These are phyloP conservation scores for Cytospora piceicola DNA, from an alignment of 2,329 filamentous ascomycete species.

Conservation along the genomic window DNA sequence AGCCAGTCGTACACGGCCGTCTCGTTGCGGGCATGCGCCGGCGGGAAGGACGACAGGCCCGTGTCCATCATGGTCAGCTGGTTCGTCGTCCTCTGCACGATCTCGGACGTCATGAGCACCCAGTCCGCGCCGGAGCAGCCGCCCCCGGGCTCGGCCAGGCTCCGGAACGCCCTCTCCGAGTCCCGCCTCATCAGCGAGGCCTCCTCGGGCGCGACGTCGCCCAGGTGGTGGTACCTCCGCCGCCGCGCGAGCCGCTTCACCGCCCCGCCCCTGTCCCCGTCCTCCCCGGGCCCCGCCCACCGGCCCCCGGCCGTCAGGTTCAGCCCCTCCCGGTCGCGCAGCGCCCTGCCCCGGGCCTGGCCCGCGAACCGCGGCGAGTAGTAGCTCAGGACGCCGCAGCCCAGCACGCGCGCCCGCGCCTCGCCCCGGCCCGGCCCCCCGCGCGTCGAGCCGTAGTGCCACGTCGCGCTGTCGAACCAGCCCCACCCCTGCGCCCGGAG, in stretches of 20 bases:
- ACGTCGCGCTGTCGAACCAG: conserved; percentile 50
- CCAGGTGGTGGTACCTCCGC: conserved; percentile 44
- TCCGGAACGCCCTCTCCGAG: conserved; percentile 39
- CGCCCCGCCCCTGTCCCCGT: conserved; percentile 36
- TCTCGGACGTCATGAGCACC: conserved; percentile 45
- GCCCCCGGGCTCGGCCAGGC: conserved; percentile 33
- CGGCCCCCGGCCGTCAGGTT: conserved; percentile 48
- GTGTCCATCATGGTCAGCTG: conserved; percentile 41
- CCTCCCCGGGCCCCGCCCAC: conserved; percentile 40
- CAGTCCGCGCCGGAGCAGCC: conserved; percentile 50
- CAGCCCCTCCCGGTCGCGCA: conserved; percentile 41
- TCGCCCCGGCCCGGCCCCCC: conserved; percentile 47
- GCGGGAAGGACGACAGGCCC: conserved; percentile 34
- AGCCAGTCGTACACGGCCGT: conserved; percentile 40
- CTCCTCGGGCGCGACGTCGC: conserved; percentile 38
- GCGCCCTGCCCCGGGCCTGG: conserved; percentile 38
- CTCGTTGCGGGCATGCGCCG: conserved; percentile 31
- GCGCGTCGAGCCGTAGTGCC: conserved; percentile 47
- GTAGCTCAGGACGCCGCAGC: conserved; percentile 50
- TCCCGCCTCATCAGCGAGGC: conserved; percentile 41
- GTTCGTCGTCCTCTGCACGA: conserved; percentile 45
- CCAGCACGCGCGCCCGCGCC: conserved; percentile 43
- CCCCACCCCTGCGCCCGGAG: conserved; percentile 45
- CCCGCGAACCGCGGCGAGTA: conserved; percentile 45
- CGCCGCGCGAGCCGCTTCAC: conserved; percentile 43